Conservation (phyloP, 2,329 filamentous ascomycete species). For the Fusarium concolor region DNA sequence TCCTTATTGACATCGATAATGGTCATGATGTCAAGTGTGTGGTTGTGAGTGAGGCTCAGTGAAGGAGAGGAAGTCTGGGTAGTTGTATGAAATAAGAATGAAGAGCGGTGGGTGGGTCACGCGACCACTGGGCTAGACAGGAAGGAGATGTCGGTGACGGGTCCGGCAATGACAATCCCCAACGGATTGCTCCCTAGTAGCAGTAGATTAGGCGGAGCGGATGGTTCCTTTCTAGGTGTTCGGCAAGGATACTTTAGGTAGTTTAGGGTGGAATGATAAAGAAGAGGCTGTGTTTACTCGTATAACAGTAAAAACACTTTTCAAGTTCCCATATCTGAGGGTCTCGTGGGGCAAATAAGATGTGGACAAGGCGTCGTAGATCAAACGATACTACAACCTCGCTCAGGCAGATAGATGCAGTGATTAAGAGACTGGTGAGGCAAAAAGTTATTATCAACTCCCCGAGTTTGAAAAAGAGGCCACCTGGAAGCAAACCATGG, state of each 20-base stretch:
- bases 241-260: neutral
- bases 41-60: neutral
- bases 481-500: constrained; percentile 7
- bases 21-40: constrained; percentile 60
- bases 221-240: constrained; percentile 19
- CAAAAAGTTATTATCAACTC: neutral
- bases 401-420: neutral
- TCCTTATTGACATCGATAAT: constrained; percentile 78
- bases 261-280: neutral
- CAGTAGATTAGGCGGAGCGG: constrained; percentile 19
- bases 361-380: constrained; percentile 11
- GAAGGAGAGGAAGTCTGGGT: neutral
- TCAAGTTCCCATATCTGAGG: constrained; percentile 25
- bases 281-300: neutral
- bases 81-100: constrained; percentile 10
- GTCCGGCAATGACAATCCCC: constrained; percentile 34
- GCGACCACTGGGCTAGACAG: constrained; percentile 37
- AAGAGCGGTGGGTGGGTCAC: constrained; percentile 45
- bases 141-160: constrained; percentile 39
- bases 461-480: neutral
- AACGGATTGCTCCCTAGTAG: constrained; percentile 32
- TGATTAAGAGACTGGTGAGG: neutral
- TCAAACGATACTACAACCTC: neutral
- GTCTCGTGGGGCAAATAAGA: constrained; percentile 28
- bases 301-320: neutral